phyloP scores from a whole-genome alignment of 176 grass and related monocot genomes.

The Paspalum vaginatum region DNA sequence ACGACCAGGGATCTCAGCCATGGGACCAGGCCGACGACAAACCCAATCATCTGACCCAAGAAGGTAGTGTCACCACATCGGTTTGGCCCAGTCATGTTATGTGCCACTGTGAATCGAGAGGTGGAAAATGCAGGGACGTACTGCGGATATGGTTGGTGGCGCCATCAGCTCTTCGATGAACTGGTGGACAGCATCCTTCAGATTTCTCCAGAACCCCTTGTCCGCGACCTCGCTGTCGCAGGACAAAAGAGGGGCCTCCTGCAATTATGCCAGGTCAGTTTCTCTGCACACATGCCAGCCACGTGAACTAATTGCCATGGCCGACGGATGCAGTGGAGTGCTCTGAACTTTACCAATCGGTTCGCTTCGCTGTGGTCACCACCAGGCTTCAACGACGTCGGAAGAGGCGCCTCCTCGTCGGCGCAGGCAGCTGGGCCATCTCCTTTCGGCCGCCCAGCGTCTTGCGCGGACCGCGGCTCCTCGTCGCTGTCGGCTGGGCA shows the following conservation, averaged over 20 bases:
- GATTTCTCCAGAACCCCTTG: slow-evolving; percentile 60
- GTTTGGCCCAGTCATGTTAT: neutral
- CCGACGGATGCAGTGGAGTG: neutral
- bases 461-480: neutral
- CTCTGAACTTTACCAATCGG: slow-evolving; percentile 56
- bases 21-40: slow-evolving; percentile 64
- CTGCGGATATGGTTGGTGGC: slow-evolving; percentile 80
- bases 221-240: slow-evolving; percentile 35
- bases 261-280: slow-evolving; percentile 37
- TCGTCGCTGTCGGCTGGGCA: slow-evolving; percentile 42
- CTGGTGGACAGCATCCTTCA: slow-evolving; percentile 60
- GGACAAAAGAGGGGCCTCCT: slow-evolving; percentile 65
- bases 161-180: slow-evolving; percentile 67
- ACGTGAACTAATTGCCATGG: neutral
- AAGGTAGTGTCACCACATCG: neutral
- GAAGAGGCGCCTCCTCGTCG: slow-evolving; percentile 56
- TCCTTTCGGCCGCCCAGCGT: slow-evolving; percentile 10
- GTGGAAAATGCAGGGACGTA: slow-evolving; percentile 28
- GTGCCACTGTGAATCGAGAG: neutral
- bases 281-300: neutral
- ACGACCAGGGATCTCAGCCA: slow-evolving; percentile 72
- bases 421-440: neutral
- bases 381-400: slow-evolving; percentile 35
- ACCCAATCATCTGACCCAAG: slow-evolving; percentile 58
- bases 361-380: slow-evolving; percentile 38